A percentile compares a stretch with the other conserved stretches of the same genome.
These are phyloP conservation scores for Zymoseptoria passerinii DNA, from an alignment of 2,329 filamentous ascomycete species.

Conservation along the genomic window DNA sequence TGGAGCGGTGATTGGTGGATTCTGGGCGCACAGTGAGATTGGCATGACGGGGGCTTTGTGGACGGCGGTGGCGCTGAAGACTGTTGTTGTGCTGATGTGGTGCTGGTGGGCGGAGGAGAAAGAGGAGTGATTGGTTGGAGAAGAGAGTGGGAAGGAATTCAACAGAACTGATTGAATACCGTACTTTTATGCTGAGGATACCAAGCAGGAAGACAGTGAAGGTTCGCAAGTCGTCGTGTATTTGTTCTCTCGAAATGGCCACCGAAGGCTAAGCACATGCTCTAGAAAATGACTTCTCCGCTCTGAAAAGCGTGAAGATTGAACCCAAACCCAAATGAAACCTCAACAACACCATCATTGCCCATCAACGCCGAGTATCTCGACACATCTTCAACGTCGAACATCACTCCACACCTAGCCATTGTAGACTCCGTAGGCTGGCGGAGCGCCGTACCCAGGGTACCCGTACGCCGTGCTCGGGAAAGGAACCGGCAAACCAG, in stretches of 20 bases:
- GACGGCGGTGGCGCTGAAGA: slow-evolving; percentile 38
- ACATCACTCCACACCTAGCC: neutral
- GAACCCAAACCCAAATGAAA: neutral
- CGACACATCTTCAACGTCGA: neutral
- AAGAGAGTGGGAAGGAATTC: too few relatives aligned
- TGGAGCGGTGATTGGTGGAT: slow-evolving; percentile 48
- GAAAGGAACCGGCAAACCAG: neutral
- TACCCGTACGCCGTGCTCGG: neutral
- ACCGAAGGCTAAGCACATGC: neutral
- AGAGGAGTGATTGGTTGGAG: neutral
- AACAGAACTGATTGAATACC: neutral
- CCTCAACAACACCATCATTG: neutral
- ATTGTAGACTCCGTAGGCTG: neutral
- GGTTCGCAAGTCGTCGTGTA: neutral
- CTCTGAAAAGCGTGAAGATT: neutral
- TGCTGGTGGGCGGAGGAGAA: slow-evolving; percentile 34
- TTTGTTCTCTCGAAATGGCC: neutral
- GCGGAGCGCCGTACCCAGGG: neutral
- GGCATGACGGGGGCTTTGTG: slow-evolving; percentile 47
- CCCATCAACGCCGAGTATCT: neutral
- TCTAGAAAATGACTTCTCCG: neutral
- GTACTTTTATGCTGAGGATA: neutral
- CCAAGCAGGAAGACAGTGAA: neutral
- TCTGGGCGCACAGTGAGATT: slow-evolving; percentile 45
- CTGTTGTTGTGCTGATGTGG: slow-evolving; percentile 33